These are phyloP conservation scores for Melampsora larici-populina DNA, from an alignment of 1,284 basidiomycete genomes.

Conservation along the genomic window DNA sequence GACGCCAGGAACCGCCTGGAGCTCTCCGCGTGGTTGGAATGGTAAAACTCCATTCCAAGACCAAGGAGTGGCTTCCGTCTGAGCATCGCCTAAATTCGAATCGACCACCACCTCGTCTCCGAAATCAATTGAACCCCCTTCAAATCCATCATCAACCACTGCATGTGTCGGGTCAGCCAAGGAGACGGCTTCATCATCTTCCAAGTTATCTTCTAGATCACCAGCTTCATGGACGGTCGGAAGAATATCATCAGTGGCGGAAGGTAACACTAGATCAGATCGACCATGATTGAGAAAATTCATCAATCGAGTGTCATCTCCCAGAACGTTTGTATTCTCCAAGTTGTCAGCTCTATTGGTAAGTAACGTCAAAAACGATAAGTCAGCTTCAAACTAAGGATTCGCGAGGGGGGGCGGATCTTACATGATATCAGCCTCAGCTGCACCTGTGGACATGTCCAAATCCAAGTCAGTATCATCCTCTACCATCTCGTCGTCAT, in stretches of 20 bases:
- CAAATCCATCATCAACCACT: conserved; percentile 34
- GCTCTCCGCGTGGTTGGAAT: conserved; percentile 33
- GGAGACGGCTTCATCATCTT: conserved; percentile 39
- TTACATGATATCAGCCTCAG: conserved; percentile 57
- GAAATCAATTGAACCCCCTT: conserved; percentile 38
- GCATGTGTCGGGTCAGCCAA: conserved; percentile 33
- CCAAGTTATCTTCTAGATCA: conserved; percentile 40
- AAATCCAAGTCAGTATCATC: conserved; percentile 54
- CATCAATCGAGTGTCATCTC: conserved; percentile 28
- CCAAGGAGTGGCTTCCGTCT: conserved; percentile 31
- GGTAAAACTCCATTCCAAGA: conserved; percentile 43
- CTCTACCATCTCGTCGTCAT: conserved; percentile 52
- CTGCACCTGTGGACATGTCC: conserved; percentile 57
- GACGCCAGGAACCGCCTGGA: conserved; percentile 27
- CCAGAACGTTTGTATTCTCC: conserved; percentile 7
- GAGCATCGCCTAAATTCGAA: conserved; percentile 16
- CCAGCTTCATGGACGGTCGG: conserved; percentile 15
- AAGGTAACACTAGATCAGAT: conserved; percentile 23
- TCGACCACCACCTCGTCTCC: conserved; percentile 37
- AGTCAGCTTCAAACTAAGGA: not conserved
- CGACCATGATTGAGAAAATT: conserved; percentile 36
- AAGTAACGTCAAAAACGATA: not conserved
- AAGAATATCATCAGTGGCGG: conserved; percentile 16
- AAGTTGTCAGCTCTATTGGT: conserved; percentile 16
- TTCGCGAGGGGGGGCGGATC: conserved; percentile 46